Evolutionary conservation across 805 yeast genomes (phyloP), one percentile per base, ranked within the genome.

Genomic region (Metschnikowia dekortorum): DNA sequence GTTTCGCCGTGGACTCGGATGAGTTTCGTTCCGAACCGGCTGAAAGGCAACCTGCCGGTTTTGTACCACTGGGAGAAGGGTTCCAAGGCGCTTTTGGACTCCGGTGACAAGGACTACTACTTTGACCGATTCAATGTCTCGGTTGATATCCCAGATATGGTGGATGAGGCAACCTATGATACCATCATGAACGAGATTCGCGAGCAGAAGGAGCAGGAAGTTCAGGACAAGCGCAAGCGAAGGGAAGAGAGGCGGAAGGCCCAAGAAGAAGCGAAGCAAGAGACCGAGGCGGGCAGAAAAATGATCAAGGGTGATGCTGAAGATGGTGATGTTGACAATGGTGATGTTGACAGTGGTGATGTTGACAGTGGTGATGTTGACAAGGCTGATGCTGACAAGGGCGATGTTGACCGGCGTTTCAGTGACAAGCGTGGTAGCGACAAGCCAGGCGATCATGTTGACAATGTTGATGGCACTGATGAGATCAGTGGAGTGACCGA

Each of bases 51-150:
- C 28, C 71, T 69, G 39, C 56, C 66, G 16, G 53, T 57, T 6
- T 73, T 92, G 38, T 71, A 74, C 50, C 98, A 94, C 67, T 94
- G 99, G 98, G 91, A 84, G 2, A 83, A 87, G 53, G 96, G 94
- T 0, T 71, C 84, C 1, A 77, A 74, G 44, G 83, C 76, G 44
- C 59, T 70, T 3, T 58, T 71, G 47, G 71, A 67, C 46, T 66
- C 64, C 35, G 68, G 59, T 36, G 60, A 57, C 53, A 67, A 62
- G 41, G 81, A 84, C 2, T 87, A 87, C 61, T 70, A 78, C 41
- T 94, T 86, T 69, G 87, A 85, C 34, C 87, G 87, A 64, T 90
- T 80, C 66, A 84, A 88, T 64, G 82, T 82, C 2, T 74, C 74
- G 33, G 68, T 88, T 30, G 84, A 83, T 41, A 75, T 92, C 3